These are phyloP conservation scores for Suillus cothurnatus DNA, from an alignment of 768 basidiomycete species.

Conservation along the genomic window DNA sequence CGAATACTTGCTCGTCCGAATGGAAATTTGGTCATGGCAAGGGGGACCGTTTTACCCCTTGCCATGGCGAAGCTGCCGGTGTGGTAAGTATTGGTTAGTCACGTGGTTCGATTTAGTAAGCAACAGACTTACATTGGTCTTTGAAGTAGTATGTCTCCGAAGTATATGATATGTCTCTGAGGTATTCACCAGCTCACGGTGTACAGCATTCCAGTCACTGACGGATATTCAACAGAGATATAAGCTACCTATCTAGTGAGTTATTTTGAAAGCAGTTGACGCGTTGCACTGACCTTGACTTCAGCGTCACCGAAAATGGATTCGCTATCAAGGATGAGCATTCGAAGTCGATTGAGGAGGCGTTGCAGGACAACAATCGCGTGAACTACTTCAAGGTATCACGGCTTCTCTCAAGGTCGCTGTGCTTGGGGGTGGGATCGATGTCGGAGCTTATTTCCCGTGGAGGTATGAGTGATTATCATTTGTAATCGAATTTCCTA, in stretches of 20 bases:
- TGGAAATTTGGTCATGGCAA: no score
- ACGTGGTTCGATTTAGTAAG: no score
- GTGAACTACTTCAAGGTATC: conserved; percentile 58
- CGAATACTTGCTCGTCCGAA: no score
- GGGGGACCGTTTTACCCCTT: no score
- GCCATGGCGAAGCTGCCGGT: no score
- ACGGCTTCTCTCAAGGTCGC: conserved; percentile 56
- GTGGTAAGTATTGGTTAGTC: no score
- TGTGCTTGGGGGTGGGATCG: conserved; percentile 63
- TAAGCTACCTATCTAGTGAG: conserved; percentile 57
- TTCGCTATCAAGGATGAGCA: conserved; percentile 71
- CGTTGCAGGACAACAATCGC: conserved; percentile 59
- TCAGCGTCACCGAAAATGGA: conserved; percentile 73
- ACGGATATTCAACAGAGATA: conserved; percentile 38
- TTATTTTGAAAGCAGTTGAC: no score
- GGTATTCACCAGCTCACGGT: neutral
- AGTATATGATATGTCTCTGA: no score
- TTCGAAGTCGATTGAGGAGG: conserved; percentile 52
- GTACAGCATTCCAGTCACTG: neutral
- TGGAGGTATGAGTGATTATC: conserved; percentile 51
- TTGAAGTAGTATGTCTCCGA: no score
- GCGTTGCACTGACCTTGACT: conserved; percentile 3
- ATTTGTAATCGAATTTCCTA: no score
- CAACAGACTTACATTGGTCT: no score
- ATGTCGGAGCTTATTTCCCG: conserved; percentile 63